Evolutionary conservation across 2,329 filamentous ascomycete genomes (phyloP), one percentile per base, ranked within the genome.

Genomic region (Colletotrichum incanum): DNA sequence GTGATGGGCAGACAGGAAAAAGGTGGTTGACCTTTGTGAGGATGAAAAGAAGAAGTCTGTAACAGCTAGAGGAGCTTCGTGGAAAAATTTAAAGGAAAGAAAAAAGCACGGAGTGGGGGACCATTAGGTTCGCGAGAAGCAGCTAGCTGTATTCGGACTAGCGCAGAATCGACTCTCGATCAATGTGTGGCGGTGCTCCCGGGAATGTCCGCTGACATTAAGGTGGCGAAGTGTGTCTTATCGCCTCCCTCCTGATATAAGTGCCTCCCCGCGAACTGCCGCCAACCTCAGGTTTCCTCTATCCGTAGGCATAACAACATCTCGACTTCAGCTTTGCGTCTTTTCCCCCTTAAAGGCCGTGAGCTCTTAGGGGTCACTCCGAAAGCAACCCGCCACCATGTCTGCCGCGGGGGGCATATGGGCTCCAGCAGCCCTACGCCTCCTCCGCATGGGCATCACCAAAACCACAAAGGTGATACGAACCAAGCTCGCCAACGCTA

Each of bases 381-480:
- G n/a, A 23, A 62, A 31, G 26, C 77, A 74, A 74, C 76, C 73
- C 70, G 73, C 76, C 80, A 86, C 75, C 75, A 91, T 91, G 89
- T 85, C 85, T 82, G 86, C 87, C 79, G 80, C 82, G 79, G 87
- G 87, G 84, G 87, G 86, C 82, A 83, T 89, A 80, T 89, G 86
- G 88, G 88, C 85, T 77, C 86, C 88, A 71, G 83, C 84, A 79
- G 86, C 87, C 82, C 81, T 89, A 79, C 87, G 87, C 80, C 81
- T 88, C 76, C 82, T 90, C 77, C 86, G 87, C 78, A 84, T 83
- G 76, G 86, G 88, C 79, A 82, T 87, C 78, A 81, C 82, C 61
- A 87, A 85, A 77, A 85, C 87, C 77, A 84, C 85, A 72, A 86
- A 86, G 75, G 81, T 85, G 75, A 81, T 91, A 70, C 86, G 87